Evolutionary conservation across 176 grass and related monocot genomes (phyloP), one percentile per base, ranked within the genome.

Genomic region (Oryza nivara): DNA sequence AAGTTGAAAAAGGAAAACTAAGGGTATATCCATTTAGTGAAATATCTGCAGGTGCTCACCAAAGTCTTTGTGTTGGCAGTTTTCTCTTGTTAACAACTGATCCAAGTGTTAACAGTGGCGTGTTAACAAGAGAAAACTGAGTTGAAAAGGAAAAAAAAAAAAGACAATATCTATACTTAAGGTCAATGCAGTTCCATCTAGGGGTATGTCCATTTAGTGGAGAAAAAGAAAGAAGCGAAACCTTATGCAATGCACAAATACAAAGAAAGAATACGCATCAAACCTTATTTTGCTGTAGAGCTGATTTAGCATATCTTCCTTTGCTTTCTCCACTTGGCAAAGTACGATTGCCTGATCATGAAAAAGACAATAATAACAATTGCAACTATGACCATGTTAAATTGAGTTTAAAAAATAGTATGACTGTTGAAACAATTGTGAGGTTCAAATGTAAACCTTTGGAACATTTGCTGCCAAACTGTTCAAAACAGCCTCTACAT

Each of bases 391-490:
- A 90, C 43, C 82, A 25, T 80, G 45, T 65, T 36, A 61, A 72
- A 23, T 23, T 23, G 58, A 63, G 20, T 63, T 61, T 2, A n/a
- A 61, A 0, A 54, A 17, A 61, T 8, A 61, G 56, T n/a, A 61
- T 61, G 56, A n/a, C 56, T 61, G 56, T 10, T 63, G 6, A 63
- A 75, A 81, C 41, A 75, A 80, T 41, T 35, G 6, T 80, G 8
- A 68, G 66, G 22, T 30, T 73, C 30, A 85, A 76, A 65, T 44
- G 70, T 46, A 12, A 86, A 98, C 93, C 91, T 99, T 99, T 65
- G 96, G 96, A 86, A 99, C 93, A 72, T 99, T 99, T 86, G 96
- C 93, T 58, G 96, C 91, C 80, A 99, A 91, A 92, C 93, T 96
- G 82, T 96, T 94, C 82, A 99, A 88, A 89, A 99, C 93, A 73